Conservation (phyloP, 2,329 filamentous ascomycete species). For the Claviceps digitariae region DNA sequence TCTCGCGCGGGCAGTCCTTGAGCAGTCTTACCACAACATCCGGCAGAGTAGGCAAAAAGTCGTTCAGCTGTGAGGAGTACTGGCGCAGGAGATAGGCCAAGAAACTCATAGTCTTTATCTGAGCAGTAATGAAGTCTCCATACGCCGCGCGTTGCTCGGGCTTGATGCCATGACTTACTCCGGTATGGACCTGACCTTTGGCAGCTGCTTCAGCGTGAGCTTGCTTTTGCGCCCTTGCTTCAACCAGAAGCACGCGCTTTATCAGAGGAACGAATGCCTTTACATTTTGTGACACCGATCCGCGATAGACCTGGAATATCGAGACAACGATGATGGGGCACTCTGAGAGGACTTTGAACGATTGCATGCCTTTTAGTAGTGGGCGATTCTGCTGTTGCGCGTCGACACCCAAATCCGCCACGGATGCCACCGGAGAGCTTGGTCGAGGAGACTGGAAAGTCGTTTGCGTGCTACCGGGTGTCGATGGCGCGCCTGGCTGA, state of each 20-base stretch:
- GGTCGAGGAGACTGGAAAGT: constrained; percentile 81
- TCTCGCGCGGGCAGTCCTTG: constrained; percentile 88
- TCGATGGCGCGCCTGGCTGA: constrained; percentile 49
- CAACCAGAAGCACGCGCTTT: constrained; percentile 73
- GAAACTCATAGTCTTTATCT: constrained; percentile 99
- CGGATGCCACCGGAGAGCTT: constrained; percentile 74
- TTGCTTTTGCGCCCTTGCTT: constrained; percentile 86
- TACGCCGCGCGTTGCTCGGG: constrained; percentile 67
- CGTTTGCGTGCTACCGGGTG: constrained; percentile 49
- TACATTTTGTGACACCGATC: constrained; percentile 69
- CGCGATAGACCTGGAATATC: constrained; percentile 86
- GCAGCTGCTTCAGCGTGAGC: constrained; percentile 76
- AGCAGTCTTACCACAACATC: constrained; percentile 82
- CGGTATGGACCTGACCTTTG: constrained; percentile 73
- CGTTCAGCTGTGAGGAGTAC: constrained; percentile 72
- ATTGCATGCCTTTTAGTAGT: constrained; percentile 87
- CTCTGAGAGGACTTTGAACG: constrained; percentile 95
- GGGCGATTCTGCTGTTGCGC: constrained; percentile 69
- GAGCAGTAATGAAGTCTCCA: constrained; percentile 92
- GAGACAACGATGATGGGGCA: constrained; percentile 98
- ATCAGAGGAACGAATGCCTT: constrained; percentile 88
- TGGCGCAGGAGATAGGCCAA: constrained; percentile 82
- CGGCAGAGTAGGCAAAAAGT: constrained; percentile 76
- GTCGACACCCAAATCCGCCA: constrained; percentile 69
- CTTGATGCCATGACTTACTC: constrained; percentile 85